A percentile compares a stretch with the other conserved stretches of the same genome.
phyloP scores from a whole-genome alignment of 805 yeast genomes.

The Cyberlindnera saturnus region DNA sequence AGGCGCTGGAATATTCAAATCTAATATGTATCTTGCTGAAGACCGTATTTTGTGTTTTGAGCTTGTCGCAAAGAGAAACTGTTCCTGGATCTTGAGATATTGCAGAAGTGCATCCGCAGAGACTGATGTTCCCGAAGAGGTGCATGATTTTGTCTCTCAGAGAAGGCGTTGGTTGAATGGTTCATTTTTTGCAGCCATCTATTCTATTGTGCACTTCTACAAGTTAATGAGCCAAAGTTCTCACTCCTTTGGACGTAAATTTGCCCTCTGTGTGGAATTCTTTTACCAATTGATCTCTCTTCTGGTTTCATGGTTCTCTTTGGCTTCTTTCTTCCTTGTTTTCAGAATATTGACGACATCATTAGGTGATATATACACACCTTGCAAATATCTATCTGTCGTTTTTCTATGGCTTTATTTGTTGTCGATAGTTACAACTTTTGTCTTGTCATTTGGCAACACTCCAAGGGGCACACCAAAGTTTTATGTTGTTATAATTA shows the following conservation, averaged over 20 bases:
- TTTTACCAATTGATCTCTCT: conserved; percentile 69
- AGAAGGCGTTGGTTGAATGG: conserved; percentile 97
- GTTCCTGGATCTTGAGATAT: conserved; percentile 75
- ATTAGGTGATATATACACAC: conserved; percentile 61
- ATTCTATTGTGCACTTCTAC: conserved; percentile 73
- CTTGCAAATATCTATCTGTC: conserved; percentile 74
- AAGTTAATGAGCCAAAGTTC: conserved; percentile 67
- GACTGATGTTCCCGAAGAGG: conserved; percentile 89
- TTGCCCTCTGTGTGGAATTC: conserved; percentile 72
- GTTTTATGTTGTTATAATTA: conserved; percentile 69
- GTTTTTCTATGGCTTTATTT: conserved; percentile 82
- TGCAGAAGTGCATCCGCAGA: conserved; percentile 87
- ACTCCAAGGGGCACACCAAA: conserved; percentile 85
- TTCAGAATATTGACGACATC: conserved; percentile 82
- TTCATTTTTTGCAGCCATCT: conserved; percentile 89
- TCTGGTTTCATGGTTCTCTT: conserved; percentile 85
- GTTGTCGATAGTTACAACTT: conserved; percentile 74
- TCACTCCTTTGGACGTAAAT: conserved; percentile 62
- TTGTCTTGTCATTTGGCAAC: conserved; percentile 88
- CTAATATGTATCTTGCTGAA: conserved; percentile 96
- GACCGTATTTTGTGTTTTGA: conserved; percentile 95
- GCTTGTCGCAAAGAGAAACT: conserved; percentile 74
- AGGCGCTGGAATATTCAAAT: conserved; percentile 78
- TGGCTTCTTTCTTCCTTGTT: conserved; percentile 85
- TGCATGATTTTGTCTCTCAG: conserved; percentile 84